phyloP scores from a whole-genome alignment of 1,284 basidiomycete species.

The Flammula alnicola region DNA sequence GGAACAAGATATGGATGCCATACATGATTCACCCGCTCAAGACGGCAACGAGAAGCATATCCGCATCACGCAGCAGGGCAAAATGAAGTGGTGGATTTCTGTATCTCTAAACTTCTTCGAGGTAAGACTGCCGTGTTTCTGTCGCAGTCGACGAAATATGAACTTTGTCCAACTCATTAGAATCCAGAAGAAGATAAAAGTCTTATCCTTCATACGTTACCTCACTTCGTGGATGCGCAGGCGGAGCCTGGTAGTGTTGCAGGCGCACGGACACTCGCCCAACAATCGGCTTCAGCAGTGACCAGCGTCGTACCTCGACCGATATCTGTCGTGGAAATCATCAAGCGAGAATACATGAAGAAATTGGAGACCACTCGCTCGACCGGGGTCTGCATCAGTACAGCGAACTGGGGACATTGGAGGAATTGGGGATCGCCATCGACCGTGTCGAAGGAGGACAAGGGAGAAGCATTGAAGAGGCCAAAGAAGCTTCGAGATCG shows the following conservation, averaged over 20 bases:
- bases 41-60: conserved; percentile 1
- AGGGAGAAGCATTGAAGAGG: conserved; percentile 20
- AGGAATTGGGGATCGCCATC: conserved; percentile 39
- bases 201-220: not conserved
- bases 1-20: too few relatives aligned
- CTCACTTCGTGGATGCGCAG: not conserved
- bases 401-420: conserved; percentile 69
- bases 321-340: conserved; percentile 80
- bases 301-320: conserved; percentile 65
- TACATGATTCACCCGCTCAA: too few relatives aligned
- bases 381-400: conserved; percentile 73
- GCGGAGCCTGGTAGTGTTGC: not conserved
- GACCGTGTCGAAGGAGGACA: conserved; percentile 11
- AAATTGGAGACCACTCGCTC: conserved; percentile 39
- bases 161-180: not conserved
- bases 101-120: conserved; percentile 42
- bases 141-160: too few relatives aligned
- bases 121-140: too few relatives aligned
- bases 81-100: conserved; percentile 62
- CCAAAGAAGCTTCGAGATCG: conserved; percentile 30
- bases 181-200: not conserved
- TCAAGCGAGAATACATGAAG: conserved; percentile 79
- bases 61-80: conserved; percentile 62
- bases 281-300: conserved; percentile 29
- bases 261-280: not conserved